Evolutionary conservation across 2,329 filamentous ascomycete genomes (phyloP), one percentile per base, ranked within the genome.

Genomic region (Talaromyces sp.): DNA sequence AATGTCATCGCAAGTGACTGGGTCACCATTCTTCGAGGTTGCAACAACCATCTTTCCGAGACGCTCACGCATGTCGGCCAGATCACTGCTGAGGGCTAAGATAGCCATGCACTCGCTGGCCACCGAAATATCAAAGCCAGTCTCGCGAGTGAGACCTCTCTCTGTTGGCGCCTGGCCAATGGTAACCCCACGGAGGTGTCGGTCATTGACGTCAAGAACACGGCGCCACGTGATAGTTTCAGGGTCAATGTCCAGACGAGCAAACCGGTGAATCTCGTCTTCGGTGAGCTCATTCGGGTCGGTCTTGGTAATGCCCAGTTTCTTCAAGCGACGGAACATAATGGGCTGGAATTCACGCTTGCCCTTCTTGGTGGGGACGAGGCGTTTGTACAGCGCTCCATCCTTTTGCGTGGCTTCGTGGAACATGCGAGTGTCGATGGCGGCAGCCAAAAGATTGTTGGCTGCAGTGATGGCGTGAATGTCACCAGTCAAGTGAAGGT

Each of bases 101-200:
- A 99, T 96, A 63, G 94, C 94, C 94, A 99, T 99, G 74, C 92
- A 96, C 76, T 97, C 94, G 74, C 90, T 95, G 48, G 94, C 94
- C 31, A 99, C 94, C 0, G 93, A 96, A 66, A 99, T 99, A 72
- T 99, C 94, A 70, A 99, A 99, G 51, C 91, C 92, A 32, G 94
- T 97, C 75, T 94, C 85, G 63, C 94, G 87, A 27, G 86, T 89
- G 67, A 91, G 86, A 14, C 92, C 92, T 79, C 92, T 96, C 77
- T 99, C 94, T 0, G 93, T 96, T 3, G 89, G 81, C 0, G 93
- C 93, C 65, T 89, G 88, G 43, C 94, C 94, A 64, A 97, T 85
- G 1, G 91, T 96, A 69, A 97, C 86, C 58, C 90, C 89, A 71
- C 94, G 88, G 62, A 99, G 82, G 77, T 97, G 92, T 65, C 94